Evolutionary conservation across 129 eudicot species (phyloP).

Genomic region (Saposhnikovia divaricata): DNA sequence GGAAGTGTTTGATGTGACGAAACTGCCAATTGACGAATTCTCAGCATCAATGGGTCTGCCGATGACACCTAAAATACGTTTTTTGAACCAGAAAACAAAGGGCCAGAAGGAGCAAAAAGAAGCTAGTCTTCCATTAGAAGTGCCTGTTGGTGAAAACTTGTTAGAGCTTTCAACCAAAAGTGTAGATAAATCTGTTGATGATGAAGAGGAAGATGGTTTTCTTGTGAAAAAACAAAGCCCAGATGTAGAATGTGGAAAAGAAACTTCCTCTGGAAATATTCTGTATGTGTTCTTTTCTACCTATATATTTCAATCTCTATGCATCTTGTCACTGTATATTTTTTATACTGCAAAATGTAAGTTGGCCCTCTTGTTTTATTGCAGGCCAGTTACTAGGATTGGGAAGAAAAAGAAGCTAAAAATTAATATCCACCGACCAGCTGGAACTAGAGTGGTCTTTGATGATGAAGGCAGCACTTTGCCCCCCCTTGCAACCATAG

Average conservation of each 20-base stretch:
- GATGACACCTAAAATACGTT: conserved; percentile 84
- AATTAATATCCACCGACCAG: conserved; percentile 79
- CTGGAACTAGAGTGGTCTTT: conserved; percentile 79
- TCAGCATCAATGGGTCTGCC: conserved; percentile 95
- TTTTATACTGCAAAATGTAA: neutral
- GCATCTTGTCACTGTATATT: neutral
- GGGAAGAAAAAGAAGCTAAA: conserved; percentile 86
- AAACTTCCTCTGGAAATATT: conserved; percentile 27
- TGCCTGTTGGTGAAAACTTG: conserved; percentile 26
- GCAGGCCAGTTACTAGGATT: conserved; percentile 63
- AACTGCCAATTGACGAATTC: conserved; percentile 77
- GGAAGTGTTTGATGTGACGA: conserved; percentile 71
- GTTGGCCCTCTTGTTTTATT: conserved; percentile 5
- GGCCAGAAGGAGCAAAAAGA: conserved; percentile 29
- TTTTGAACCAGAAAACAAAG: conserved; percentile 46
- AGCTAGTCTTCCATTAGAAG: conserved; percentile 28
- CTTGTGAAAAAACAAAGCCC: conserved; percentile 35
- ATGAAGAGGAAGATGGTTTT: conserved; percentile 30
- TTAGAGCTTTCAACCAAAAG: conserved; percentile 21
- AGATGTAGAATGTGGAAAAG: conserved; percentile 18
- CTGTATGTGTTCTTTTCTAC: conserved; percentile 23
- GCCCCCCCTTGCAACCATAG: conserved; percentile 75
- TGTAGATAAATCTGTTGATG: conserved; percentile 8
- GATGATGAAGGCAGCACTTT: conserved; percentile 82
- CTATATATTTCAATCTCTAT: neutral